Conservation (phyloP, 2,329 filamentous ascomycete species). For the Pleurostoma richardsiae region DNA sequence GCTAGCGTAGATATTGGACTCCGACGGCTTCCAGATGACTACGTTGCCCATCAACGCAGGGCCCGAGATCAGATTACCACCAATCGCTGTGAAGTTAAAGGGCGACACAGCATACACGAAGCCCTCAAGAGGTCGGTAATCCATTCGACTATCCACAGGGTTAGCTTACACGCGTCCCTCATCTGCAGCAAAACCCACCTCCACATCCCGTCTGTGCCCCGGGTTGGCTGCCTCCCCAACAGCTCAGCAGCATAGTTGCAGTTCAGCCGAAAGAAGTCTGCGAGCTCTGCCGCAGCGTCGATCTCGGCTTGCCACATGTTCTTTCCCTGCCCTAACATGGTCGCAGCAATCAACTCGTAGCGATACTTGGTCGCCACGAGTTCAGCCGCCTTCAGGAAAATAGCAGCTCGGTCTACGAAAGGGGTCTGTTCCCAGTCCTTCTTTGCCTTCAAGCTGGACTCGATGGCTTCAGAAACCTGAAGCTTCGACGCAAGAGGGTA, state of each 20-base stretch:
- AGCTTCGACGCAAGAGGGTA: conserved; percentile 23
- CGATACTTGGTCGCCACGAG: conserved; percentile 19
- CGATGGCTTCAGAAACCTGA: conserved; percentile 19
- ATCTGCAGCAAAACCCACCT: neutral
- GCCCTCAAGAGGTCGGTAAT: conserved; percentile 32
- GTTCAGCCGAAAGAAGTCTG: conserved; percentile 30
- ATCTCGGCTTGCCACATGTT: conserved; percentile 33
- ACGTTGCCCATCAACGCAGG: conserved; percentile 33
- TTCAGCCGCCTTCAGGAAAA: conserved; percentile 26
- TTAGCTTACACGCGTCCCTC: neutral
- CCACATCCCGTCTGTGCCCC: conserved; percentile 11
- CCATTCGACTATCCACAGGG: conserved; percentile 15
- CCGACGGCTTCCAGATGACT: conserved; percentile 34
- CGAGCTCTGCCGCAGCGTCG: conserved; percentile 26
- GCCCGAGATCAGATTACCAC: conserved; percentile 25
- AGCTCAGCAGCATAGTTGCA: conserved; percentile 23
- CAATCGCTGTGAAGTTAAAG: conserved; percentile 37
- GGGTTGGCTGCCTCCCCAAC: conserved; percentile 20
- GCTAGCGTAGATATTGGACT: conserved; percentile 24
- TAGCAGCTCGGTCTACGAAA: conserved; percentile 26
- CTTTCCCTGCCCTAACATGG: conserved; percentile 35
- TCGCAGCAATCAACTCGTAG: conserved; percentile 27
- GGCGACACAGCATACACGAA: conserved; percentile 35
- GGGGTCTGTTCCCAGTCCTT: conserved; percentile 23
- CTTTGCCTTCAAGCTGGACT: conserved; percentile 24